These are phyloP conservation scores for Paecilomyces niveus DNA, from an alignment of 2,329 filamentous ascomycete genomes.

Conservation along the genomic window DNA sequence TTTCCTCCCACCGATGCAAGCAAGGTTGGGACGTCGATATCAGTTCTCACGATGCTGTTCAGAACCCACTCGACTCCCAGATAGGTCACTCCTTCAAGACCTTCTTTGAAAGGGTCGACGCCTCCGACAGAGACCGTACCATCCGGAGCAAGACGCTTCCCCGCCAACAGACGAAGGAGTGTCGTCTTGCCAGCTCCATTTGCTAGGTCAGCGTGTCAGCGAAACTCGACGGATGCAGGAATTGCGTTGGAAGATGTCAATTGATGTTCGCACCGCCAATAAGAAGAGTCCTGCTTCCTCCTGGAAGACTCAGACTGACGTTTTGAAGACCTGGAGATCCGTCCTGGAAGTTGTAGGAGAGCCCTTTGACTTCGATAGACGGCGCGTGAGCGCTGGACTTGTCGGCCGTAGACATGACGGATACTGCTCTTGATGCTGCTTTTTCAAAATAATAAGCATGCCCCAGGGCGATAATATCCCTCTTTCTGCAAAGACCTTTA, in stretches of 20 bases:
- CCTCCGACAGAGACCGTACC: constrained; percentile 69
- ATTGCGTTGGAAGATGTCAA: not conserved
- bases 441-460: not conserved
- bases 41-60: constrained; percentile 89
- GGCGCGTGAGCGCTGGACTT: constrained; percentile 30
- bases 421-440: not conserved
- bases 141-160: constrained; percentile 82
- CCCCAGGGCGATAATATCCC: not conserved
- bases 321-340: constrained; percentile 69
- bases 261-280: constrained; percentile 60
- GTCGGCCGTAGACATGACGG: constrained; percentile 1
- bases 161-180: constrained; percentile 84
- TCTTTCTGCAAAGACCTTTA: not conserved
- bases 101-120: constrained; percentile 84
- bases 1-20: constrained; percentile 81
- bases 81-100: constrained; percentile 91
- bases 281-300: constrained; percentile 77
- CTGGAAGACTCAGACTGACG: constrained; percentile 68
- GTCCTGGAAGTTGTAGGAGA: constrained; percentile 87
- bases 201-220: constrained; percentile 40
- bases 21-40: constrained; percentile 85
- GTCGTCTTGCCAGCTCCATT: constrained; percentile 98
- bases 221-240: not conserved
- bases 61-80: constrained; percentile 97
- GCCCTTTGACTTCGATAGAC: constrained; percentile 64